Evolutionary conservation across 176 grass and related monocot genomes (phyloP), one percentile per base, ranked within the genome.

Genomic region (Elaeis guineensis): DNA sequence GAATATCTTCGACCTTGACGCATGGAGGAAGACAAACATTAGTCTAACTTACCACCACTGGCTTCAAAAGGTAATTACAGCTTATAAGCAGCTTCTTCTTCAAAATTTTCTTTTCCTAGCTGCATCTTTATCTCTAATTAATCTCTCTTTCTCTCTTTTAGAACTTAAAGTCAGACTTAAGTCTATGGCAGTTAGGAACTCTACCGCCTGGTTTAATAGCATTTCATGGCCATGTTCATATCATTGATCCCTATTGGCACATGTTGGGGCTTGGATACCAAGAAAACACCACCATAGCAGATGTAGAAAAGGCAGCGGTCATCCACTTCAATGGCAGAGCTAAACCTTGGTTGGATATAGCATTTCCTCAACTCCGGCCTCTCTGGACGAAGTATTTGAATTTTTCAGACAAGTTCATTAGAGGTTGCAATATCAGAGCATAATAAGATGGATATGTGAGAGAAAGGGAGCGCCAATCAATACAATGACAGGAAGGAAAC

Each of bases 281-380:
- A 67, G 65, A 67, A 39, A 67, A 67, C 18, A 67, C 65, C 0
- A 67, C 26, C 8, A 25, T 55, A 22, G 65, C 17, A 19, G 65
- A 67, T 16, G 52, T 52, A 55, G 52, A 67, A 52, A 67, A 55
- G 52, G 65, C 52, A 21, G 65, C 52, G 1, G 65, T 67, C 3
- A 22, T 67, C 25, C 65, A 67, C 55, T 67, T 67, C 65, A 67
- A 67, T 21, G 65, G 65, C 65, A 67, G 65, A 55, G 65, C 26
- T 16, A 67, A 67, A 5, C 65, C 65, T 20, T 67, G 65, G 65
- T n/a, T 67, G 65, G 65, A 67, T 24, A 55, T 67, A 35, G 65
- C 65, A 55, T 67, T 67, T 21, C 65, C 65, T 55, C 23, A 56
- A 21, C 19, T 67, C 65, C 25, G 52, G 18, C 51, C 52, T 18